Conservation (phyloP, 345 rosid species). For the Odontarrhena argentea region DNA sequence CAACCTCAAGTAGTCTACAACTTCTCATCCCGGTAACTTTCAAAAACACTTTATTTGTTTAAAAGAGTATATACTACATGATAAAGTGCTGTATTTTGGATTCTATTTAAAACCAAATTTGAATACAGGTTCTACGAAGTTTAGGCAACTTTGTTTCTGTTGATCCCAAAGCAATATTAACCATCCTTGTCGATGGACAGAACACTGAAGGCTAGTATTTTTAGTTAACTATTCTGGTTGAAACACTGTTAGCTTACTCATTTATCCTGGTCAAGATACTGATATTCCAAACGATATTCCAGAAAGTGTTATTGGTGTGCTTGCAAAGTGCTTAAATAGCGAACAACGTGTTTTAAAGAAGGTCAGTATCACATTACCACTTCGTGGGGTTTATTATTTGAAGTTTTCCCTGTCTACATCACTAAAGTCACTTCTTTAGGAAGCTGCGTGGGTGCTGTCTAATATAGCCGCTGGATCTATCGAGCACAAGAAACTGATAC, state of each 20-base stretch:
- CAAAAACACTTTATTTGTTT: neutral
- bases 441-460: conserved; percentile 96
- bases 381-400: neutral
- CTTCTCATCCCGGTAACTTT: conserved; percentile 81
- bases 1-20: conserved; percentile 75
- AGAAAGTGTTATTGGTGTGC: conserved; percentile 66
- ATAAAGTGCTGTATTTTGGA: conserved; percentile 17
- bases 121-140: conserved; percentile 72
- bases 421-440: conserved; percentile 47
- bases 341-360: conserved; percentile 92
- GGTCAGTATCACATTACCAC: conserved; percentile 46
- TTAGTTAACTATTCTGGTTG: conserved; percentile 20
- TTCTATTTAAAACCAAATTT: conserved; percentile 26
- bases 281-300: conserved; percentile 37
- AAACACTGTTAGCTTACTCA: conserved; percentile 21
- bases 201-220: conserved; percentile 66
- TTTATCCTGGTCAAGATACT: conserved; percentile 21
- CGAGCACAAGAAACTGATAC: conserved; percentile 79
- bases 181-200: conserved; percentile 60
- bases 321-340: conserved; percentile 82
- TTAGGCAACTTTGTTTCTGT: conserved; percentile 92
- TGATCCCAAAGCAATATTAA: conserved; percentile 66
- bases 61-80: neutral
- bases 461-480: conserved; percentile 92
- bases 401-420: neutral